A percentile compares a stretch with the other conserved stretches of the same genome.
These are phyloP conservation scores for Lepidium didymum DNA, from an alignment of 345 rosid species.

Conservation along the genomic window DNA sequence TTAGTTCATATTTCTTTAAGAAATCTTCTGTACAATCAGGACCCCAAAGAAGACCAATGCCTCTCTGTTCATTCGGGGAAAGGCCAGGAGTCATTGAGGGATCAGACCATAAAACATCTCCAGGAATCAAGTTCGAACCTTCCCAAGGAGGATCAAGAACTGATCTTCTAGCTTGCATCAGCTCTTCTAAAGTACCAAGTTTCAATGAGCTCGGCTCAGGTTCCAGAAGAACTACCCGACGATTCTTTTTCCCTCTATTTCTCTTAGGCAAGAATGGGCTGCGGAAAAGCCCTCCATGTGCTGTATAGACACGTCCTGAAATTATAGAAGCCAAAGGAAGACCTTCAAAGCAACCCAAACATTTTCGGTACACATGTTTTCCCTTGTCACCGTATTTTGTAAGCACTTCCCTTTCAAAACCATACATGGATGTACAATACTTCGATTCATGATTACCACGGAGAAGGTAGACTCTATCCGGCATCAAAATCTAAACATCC, in stretches of 20 bases:
- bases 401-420: constrained; percentile 86
- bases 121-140: constrained; percentile 87
- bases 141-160: constrained; percentile 99
- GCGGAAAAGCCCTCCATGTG: constrained; percentile 98
- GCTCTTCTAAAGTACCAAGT: constrained; percentile 80
- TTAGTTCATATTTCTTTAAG: constrained; percentile 55
- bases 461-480: constrained; percentile 76
- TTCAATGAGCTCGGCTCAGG: constrained; percentile 40
- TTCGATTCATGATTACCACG: constrained; percentile 97
- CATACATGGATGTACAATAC: constrained; percentile 95
- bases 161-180: constrained; percentile 82
- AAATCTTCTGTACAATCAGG: constrained; percentile 93
- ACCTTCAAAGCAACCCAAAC: constrained; percentile 95
- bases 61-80: constrained; percentile 81
- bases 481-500: constrained; percentile 52
- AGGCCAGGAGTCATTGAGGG: constrained; percentile 83
- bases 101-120: constrained; percentile 97
- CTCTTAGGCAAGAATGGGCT: constrained; percentile 51
- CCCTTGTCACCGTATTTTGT: constrained; percentile 75
- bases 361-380: constrained; percentile 84
- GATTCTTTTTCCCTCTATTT: constrained; percentile 76
- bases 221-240: constrained; percentile 30
- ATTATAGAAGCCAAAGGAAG: constrained; percentile 89
- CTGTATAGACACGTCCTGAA: constrained; percentile 69
- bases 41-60: constrained; percentile 95